Base-by-base conservation (phyloP, 2,329 filamentous ascomycete species). In the Trichophyton rubrum region DNA sequence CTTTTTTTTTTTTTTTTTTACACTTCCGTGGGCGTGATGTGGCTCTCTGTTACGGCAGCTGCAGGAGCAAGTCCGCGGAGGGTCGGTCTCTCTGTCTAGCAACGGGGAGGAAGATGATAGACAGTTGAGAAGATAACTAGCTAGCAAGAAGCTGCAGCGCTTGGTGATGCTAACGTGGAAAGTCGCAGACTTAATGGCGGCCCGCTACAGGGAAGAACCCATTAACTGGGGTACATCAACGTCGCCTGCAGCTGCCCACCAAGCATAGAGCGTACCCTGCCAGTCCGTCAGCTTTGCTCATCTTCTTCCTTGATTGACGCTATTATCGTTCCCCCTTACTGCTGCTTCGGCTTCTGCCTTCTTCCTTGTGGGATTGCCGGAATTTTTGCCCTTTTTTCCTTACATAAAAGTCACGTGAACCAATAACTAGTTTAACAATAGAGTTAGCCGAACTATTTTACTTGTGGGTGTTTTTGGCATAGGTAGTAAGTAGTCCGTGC, bases 201-300 rank as follows among this genome's bases (percentile, higher is more conserved):
- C 17, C 49, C 49, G 49, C 49, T 22, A 53, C 49, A 53, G 49
- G 49, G 49, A 53, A 53, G 8, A 20, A 30, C 22, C 49, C 49
- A 33, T 53, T 13, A 24, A 24, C 27, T 13, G 49, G 49, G 49
- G 22, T 53, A 53, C 49, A 30, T 53, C 9, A 11, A 53, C 7
- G 49, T 53, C 27, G 49, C 49, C 49, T 53, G 49, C 49, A 53
- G 49, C 27, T 53, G 27, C 49, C 27, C 49, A 53, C 22, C 49
- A 33, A 13, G 49, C 13, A 13, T 7, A 7, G 30, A 33, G 24
- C 33, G 30, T 15, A 11, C 40, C 40, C n/a, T 17, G 40, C 40
- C 40, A 43, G 40, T 3, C 40, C n/a, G 40, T 17, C 40, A 4
- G 4, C 40, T 20, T 43, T 43, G 40, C 40, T 17, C 40, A 5